A percentile compares a stretch with the other conserved stretches of the same genome.
Conservation (phyloP, 2,329 filamentous ascomycete genomes). For the Fusarium stilboides region DNA sequence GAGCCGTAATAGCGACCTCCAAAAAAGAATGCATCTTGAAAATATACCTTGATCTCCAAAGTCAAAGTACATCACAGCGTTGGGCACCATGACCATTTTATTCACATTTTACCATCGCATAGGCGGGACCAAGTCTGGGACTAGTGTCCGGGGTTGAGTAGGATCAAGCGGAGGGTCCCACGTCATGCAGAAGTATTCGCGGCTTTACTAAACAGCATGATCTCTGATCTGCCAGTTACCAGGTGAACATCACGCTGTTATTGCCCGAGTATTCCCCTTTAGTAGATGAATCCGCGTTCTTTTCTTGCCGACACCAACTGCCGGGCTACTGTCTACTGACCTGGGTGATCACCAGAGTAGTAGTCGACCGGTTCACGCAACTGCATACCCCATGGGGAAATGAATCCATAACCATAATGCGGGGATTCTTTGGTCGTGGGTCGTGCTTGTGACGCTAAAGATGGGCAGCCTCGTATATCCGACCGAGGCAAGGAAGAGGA, state of each 20-base stretch:
- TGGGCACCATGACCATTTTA: conserved; percentile 9
- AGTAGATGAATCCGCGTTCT: conserved; percentile 4
- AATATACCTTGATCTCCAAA: neutral
- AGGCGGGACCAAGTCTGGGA: neutral
- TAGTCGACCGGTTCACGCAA: conserved; percentile 5
- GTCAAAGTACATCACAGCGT: neutral
- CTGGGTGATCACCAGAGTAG: neutral
- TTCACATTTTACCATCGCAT: neutral
- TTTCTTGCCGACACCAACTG: conserved; percentile 27
- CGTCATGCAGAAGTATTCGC: conserved; percentile 16
- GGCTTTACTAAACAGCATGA: neutral
- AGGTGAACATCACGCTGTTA: neutral
- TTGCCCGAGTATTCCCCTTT: conserved; percentile 15
- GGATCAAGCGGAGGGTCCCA: conserved; percentile 12
- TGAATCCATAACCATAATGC: conserved; percentile 9
- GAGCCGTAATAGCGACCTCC: conserved; percentile 17
- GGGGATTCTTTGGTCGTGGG: conserved; percentile 3
- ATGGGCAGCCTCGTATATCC: neutral
- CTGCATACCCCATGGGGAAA: conserved; percentile 30
- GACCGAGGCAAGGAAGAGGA: too few species aligned
- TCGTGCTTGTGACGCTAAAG: neutral
- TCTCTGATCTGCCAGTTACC: neutral
- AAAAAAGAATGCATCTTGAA: conserved; percentile 23
- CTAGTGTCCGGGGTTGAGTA: neutral
- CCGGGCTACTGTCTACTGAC: neutral